phyloP scores from a whole-genome alignment of 2,329 filamentous ascomycete genomes.

The Diaporthe batatas region DNA sequence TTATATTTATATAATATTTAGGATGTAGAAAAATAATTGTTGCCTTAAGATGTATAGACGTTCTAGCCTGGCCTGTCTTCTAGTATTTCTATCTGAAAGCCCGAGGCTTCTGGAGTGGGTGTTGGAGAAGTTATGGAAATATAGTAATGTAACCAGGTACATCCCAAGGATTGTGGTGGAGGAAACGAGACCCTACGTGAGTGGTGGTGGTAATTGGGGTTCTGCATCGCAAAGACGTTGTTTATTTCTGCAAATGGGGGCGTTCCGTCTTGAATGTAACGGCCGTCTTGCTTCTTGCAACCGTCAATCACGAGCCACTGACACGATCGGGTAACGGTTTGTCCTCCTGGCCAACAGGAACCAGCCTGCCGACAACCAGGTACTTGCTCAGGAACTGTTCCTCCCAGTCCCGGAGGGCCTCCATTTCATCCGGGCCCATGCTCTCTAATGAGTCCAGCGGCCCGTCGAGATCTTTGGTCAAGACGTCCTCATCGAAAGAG shows the following conservation, averaged over 20 bases:
- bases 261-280: not conserved
- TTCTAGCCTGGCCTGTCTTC: not conserved
- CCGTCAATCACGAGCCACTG: not conserved
- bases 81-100: not conserved
- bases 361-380: conserved; percentile 89
- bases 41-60: not conserved
- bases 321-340: conserved; percentile 41
- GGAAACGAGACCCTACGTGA: not conserved
- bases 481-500: conserved; percentile 95
- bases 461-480: conserved; percentile 89
- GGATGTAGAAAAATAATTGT: not conserved
- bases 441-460: conserved; percentile 83
- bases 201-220: not conserved
- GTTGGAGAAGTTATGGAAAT: not conserved
- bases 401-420: conserved; percentile 91
- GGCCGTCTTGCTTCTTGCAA: not conserved
- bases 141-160: not conserved
- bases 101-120: not conserved
- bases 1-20: conserved; percentile 4
- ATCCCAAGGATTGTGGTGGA: not conserved
- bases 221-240: not conserved
- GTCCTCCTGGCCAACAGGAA: conserved; percentile 63
- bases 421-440: conserved; percentile 80
- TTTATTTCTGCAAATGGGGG: not conserved
- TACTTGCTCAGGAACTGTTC: conserved; percentile 95